These are phyloP conservation scores for Sarocladium kiliense DNA, from an alignment of 2,329 filamentous ascomycete species.

Conservation along the genomic window DNA sequence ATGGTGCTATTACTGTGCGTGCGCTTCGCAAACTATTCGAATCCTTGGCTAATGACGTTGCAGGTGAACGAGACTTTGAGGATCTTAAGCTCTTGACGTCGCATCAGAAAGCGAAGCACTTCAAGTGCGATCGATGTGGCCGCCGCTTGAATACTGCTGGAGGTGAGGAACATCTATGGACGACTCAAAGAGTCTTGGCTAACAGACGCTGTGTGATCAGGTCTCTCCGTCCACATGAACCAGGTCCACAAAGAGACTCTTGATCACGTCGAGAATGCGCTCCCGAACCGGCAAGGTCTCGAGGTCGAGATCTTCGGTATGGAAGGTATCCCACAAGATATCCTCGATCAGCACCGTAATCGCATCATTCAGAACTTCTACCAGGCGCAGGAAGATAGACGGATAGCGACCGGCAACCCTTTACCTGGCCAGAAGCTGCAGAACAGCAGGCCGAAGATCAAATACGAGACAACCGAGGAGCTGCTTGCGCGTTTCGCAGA, in stretches of 20 bases:
- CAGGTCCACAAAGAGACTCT: conserved; percentile 97
- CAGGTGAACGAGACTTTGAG: conserved; percentile 91
- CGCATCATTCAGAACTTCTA: conserved; percentile 83
- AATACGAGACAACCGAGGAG: conserved; percentile 71
- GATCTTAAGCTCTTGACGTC: conserved; percentile 94
- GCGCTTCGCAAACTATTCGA: not conserved
- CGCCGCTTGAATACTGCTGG: conserved; percentile 89
- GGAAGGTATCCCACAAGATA: conserved; percentile 89
- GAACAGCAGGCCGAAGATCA: conserved; percentile 64
- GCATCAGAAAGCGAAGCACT: conserved; percentile 99
- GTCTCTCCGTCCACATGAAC: conserved; percentile 93
- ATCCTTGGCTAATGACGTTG: conserved; percentile 18
- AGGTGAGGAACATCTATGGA: conserved; percentile 49
- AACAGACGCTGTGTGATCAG: conserved; percentile 36
- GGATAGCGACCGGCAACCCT: conserved; percentile 78
- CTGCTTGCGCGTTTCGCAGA: conserved; percentile 76
- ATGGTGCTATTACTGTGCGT: conserved; percentile 94
- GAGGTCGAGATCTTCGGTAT: conserved; percentile 98
- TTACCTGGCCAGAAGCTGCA: conserved; percentile 59
- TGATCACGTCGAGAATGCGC: conserved; percentile 82
- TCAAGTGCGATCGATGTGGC: conserved; percentile 90
- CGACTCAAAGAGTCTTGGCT: not conserved
- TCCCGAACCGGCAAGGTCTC: conserved; percentile 77
- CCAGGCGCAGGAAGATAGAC: conserved; percentile 76
- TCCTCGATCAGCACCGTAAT: conserved; percentile 77